Evolutionary conservation across 768 basidiomycete genomes (phyloP), one percentile per base, ranked within the genome.

Genomic region (Kwoniella bestiolae): DNA sequence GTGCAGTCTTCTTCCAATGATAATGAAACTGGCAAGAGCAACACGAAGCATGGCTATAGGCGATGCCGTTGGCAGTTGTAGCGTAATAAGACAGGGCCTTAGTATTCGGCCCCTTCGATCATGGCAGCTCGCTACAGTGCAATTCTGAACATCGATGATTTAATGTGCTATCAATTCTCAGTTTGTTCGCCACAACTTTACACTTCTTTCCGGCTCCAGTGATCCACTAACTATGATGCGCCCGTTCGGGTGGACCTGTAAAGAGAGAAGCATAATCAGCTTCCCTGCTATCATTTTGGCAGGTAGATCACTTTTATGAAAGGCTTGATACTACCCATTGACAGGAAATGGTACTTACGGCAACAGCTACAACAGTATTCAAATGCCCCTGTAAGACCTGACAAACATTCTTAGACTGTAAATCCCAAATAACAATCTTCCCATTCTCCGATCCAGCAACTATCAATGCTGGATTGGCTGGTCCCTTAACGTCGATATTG

Each of bases 371-470:
- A 1, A 94, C 90, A 32, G 89, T 91, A 90, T 68, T 91, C 87
- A 12, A 91, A 83, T 12, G 86, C 12, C 60, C 62, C 55, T 70
- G 61, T n/a, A 74, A 46, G 55, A 72, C 64, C 76, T 95, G 92
- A 35, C 89, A 81, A 5, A 94, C 82, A 75, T 90, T 84, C 25
- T 92, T 85, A 7, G 86, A 88, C 79, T 94, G 91, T 56, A 98
- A 78, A 77, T 96, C 91, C 92, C 93, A 96, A 31, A 96, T 83
- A 70, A 91, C 90, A 28, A 94, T 83, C 75, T 91, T 94, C 70
- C 86, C 84, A 80, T 96, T 94, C 81, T 97, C 95, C 61, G 90
- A 91, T 1, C 96, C 96, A 52, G 90, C 87, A 4, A 95, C 86
- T 49, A 98, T 85, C 79, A 88, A 91, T 60, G 74, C 73, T 11